Evolutionary conservation across 257 asterid species (phyloP), one percentile per base, ranked within the genome.

Genomic region (Prunella vulgaris): DNA sequence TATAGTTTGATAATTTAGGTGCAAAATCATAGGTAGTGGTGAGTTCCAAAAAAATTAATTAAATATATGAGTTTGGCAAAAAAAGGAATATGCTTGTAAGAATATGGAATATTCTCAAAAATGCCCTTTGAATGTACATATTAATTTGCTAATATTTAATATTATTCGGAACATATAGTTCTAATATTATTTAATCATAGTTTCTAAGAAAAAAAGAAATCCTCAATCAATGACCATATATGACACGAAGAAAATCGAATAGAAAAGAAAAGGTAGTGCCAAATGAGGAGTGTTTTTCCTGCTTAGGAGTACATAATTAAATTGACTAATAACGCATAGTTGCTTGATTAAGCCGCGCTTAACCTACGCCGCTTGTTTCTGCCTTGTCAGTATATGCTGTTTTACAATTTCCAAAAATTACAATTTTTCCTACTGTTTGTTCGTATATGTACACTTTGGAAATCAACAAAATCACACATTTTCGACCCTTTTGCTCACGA

Each of bases 301-400:
- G 48, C 12, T 35, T 22, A 48, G n/a, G 37, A 64, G 20, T 38
- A 32, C 21, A 51, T 52, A 42, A 42, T 42, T 42, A 13, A 42
- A 42, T 42, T 14, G 51, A 14, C 18, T 42, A 42, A 42, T 53
- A 42, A 22, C 27, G 52, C 5, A 66, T 5, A 21, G 2, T 57
- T 66, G 33, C 57, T 66, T n/a, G 67, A 68, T 60, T n/a, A 76
- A 6, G 14, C 76, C 25, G 40, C 37, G 49, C 58, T 73, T 73
- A 78, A 33, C 76, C 64, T 42, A 42, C 79, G 70, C 74, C 68
- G 83, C 15, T 70, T 58, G 22, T 51, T 72, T 18, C 54, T 66
- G 0, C 49, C 53, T 38, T 38, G 77, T 74, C 79, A 74, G 74
- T 40, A 22, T 42, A 68, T 48, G 75, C 71, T 56, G 72, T 59